Evolutionary conservation across 495 filamentous ascomycete species (phyloP), one percentile per base, ranked within the genome.

Genomic region (Xeromyces bisporus): DNA sequence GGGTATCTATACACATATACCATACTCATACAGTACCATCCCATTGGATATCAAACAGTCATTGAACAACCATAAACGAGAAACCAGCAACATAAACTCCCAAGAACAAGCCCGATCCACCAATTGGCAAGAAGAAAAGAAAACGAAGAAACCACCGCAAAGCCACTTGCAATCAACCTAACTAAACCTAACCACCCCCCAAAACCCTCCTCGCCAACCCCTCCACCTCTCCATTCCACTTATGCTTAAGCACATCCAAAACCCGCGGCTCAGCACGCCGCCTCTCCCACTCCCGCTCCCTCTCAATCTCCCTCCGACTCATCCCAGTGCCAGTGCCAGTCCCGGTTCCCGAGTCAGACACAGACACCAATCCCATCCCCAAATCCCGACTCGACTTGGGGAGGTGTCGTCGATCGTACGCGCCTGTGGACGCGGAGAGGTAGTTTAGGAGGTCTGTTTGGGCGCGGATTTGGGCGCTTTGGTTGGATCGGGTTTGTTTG

Each of bases 201-300:
- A 78, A 66, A 26, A 67, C 70, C 67, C 75, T 77, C 28, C 58
- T 60, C n/a, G 75, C 75, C 30, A 73, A 60, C 24, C 54, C 57
- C 46, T 79, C 70, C 17, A 87, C 54, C 53, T 87, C 81, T 25
- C 63, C 52, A 44, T 89, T 87, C 81, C 81, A 89, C 28, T 65
- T 53, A 48, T 84, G 77, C 56, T 89, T 89, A 41, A 77, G 55
- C 6, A 69, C 56, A 43, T 84, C 78, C 23, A 67, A 45, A 37
- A 75, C 55, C 10, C 60, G 59, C 18, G 64, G 55, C 25, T 58
- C 55, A 23, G 58, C 47, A 26, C 37, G 40, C 5, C 36, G 23
- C 13, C 29, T 30, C n/a, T 29, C 38, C 1, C 18, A 44, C 36
- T 46, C 47, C 41, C 26, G 49, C 45, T 14, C 47, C n/a, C n/a